A percentile compares a stretch with the other conserved stretches of the same genome.
Conservation (phyloP, 208 protist species). For the Leishmania aethiopica region DNA sequence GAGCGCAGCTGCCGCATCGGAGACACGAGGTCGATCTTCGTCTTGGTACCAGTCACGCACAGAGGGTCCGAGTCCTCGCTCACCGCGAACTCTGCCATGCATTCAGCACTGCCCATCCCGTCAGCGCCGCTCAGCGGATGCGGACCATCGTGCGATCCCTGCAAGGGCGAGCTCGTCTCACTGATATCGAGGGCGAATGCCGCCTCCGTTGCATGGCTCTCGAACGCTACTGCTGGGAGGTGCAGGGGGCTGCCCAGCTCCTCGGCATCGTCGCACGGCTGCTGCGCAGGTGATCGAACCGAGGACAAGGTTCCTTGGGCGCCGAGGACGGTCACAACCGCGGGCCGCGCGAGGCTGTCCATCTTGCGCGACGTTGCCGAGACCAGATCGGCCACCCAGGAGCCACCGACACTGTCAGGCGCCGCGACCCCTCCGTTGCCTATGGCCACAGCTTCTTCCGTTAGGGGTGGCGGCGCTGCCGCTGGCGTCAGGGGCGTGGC, state of each 20-base stretch:
- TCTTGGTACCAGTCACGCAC: constrained; percentile 9
- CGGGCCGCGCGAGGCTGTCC: background rate
- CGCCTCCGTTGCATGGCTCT: constrained; percentile 13
- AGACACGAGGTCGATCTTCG: background rate
- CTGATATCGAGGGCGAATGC: constrained; percentile 21
- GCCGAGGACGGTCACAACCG: background rate
- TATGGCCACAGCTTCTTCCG: background rate
- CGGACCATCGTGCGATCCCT: background rate
- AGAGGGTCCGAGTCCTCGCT: constrained; percentile 1
- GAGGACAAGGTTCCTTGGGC: constrained; percentile 1
- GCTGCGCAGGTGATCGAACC: background rate
- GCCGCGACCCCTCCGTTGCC: background rate
- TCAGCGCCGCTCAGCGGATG: background rate
- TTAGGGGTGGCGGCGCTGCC: background rate
- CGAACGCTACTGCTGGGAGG: constrained; percentile 30
- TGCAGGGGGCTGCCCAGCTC: constrained; percentile 23
- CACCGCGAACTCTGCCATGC: background rate
- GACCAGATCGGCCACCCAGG: background rate
- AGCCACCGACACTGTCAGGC: background rate
- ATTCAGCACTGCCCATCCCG: background rate
- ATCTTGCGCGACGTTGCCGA: background rate
- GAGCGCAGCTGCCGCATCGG: background rate
- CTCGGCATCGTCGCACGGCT: background rate
- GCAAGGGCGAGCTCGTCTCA: constrained; percentile 5
- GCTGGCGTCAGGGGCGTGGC: background rate